A percentile compares a stretch with the other conserved stretches of the same genome.
Conservation (phyloP, 148 eudicot species). For the Silene conica region DNA sequence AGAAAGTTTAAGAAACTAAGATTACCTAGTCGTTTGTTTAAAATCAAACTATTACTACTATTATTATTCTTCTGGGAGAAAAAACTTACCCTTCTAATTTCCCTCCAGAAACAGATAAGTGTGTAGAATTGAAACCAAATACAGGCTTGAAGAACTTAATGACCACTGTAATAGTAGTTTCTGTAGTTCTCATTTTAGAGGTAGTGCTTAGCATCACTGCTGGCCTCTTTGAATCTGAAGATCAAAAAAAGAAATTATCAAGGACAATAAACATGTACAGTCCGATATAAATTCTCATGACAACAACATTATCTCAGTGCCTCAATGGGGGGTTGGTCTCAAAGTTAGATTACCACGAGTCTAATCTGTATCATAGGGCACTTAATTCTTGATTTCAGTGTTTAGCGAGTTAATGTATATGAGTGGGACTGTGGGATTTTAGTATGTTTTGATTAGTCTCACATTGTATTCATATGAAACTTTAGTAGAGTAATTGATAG, state of each 20-base stretch:
- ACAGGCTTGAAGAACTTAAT: constrained; percentile 85
- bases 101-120: constrained; percentile 65
- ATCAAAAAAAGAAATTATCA: constrained; percentile 13
- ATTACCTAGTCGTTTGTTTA: not conserved
- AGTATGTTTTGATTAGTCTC: too few species aligned
- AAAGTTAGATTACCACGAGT: not conserved
- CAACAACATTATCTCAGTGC: too few species aligned
- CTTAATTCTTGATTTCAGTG: too few species aligned
- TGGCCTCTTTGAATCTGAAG: constrained; percentile 75
- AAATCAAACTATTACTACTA: not conserved
- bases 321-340: not conserved
- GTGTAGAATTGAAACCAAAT: constrained; percentile 80
- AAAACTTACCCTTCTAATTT: constrained; percentile 45
- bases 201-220: constrained; percentile 64
- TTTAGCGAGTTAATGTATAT: too few species aligned
- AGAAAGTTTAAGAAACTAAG: constrained; percentile 1
- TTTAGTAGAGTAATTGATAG: too few species aligned
- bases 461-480: too few species aligned
- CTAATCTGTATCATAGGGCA: not conserved
- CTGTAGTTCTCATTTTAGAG: constrained; percentile 58
- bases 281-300: too few species aligned
- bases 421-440: too few species aligned
- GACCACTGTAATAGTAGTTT: constrained; percentile 40
- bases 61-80: not conserved
- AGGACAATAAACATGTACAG: not conserved